Base-by-base conservation (phyloP, 2,329 filamentous ascomycete species). In the Diaporthe destruens region DNA sequence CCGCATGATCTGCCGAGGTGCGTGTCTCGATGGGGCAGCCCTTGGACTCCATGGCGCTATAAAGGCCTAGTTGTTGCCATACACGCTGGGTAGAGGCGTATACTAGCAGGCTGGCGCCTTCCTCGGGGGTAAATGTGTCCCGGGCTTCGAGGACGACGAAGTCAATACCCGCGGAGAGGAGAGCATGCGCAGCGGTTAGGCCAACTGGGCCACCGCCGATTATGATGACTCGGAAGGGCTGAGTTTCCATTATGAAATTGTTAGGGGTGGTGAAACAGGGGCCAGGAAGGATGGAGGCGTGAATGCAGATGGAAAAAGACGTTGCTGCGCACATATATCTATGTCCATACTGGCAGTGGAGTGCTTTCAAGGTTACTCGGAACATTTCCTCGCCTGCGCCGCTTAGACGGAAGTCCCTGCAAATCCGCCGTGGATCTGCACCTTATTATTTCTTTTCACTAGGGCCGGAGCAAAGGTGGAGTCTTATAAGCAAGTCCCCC, bases 131-230 rank as follows among this genome's bases (percentile, higher is more conserved):
- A 56, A 71, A 63, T 2, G 54, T 63, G 23, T 9, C 7, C 5
- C 55, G 23, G 47, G 77, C 74, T 57, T 85, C 83, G 2, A 85
- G 81, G 11, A 85, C 66, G 47, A 83, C 73, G 20, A 82, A 85
- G 71, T 84, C 80, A 49, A 85, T 80, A 25, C 74, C 76, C 11
- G 77, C 78, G 72, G 77, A 74, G 53, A 76, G 76, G 53, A 81
- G 76, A 7, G 76, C 74, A 69, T 80, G 78, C 29, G 79, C 80
- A 6, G 78, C 71, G 2, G 76, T 76, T 6, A 81, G 73, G 3
- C 80, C 80, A 9, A 78, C 78, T 1, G 78, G 77, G 18, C 80
- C 80, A 49, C 77, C 79, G n/a, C 80, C 80, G 3, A 76, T 76
- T 55, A 81, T 74, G 57, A 81, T 75, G 59, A 79, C 78, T 18